Percentiles rank a stretch among this genome's conserved stretches.
phyloP scores from a whole-genome alignment of 2,329 filamentous ascomycete genomes.

The Neofusicoccum laricinum region DNA sequence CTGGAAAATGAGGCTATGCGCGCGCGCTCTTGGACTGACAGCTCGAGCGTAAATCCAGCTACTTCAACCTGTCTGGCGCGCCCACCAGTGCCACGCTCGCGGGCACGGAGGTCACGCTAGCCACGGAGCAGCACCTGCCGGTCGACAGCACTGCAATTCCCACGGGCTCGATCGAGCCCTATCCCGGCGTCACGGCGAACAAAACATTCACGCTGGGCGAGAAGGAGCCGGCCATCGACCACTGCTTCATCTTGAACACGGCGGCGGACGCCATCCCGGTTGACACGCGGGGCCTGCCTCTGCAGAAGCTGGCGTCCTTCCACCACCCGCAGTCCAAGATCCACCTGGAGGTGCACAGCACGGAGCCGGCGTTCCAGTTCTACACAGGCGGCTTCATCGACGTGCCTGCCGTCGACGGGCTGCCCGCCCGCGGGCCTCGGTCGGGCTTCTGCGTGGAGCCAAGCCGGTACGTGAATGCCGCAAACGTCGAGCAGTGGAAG shows the following conservation, averaged over 20 bases:
- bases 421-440: conserved; percentile 63
- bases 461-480: conserved; percentile 83
- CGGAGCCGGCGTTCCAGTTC: conserved; percentile 95
- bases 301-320: conserved; percentile 68
- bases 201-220: conserved; percentile 70
- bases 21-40: too few relatives aligned
- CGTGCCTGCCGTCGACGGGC: conserved; percentile 60
- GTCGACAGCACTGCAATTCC: conserved; percentile 74
- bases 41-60: conserved; percentile 39
- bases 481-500: conserved; percentile 78
- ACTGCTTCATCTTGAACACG: conserved; percentile 80
- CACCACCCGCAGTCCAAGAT: conserved; percentile 71
- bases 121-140: conserved; percentile 66
- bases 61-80: conserved; percentile 64
- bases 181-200: conserved; percentile 63
- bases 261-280: conserved; percentile 45
- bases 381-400: conserved; percentile 87
- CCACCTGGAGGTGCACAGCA: conserved; percentile 83
- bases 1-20: neutral
- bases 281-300: conserved; percentile 53
- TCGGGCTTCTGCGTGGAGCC: conserved; percentile 91
- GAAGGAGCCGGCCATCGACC: conserved; percentile 73
- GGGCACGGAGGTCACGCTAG: conserved; percentile 59
- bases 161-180: conserved; percentile 62
- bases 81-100: conserved; percentile 55